Percentiles rank a stretch among this genome's conserved stretches.
phyloP scores from a whole-genome alignment of 257 asterid genomes.

The Gynochthodes officinalis region DNA sequence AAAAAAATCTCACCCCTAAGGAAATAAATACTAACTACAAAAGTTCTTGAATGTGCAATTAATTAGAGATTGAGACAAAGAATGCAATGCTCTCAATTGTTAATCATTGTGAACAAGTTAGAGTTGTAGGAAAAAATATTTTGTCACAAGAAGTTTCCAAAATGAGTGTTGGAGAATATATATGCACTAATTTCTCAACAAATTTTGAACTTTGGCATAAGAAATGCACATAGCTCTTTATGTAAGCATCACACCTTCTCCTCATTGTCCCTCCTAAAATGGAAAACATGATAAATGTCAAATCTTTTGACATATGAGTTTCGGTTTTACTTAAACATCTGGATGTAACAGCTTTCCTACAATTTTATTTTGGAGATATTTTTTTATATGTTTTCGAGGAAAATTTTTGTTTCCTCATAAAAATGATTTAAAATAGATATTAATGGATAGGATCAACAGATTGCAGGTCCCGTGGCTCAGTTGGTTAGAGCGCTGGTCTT shows the following conservation, averaged over 20 bases:
- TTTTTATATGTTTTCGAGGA: too few species aligned
- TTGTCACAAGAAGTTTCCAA: background rate
- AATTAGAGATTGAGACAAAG: background rate
- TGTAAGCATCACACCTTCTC: background rate
- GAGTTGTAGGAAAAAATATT: background rate
- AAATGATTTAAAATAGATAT: too few species aligned
- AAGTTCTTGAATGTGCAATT: background rate
- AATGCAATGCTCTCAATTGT: background rate
- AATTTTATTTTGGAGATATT: too few species aligned
- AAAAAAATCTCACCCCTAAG: background rate
- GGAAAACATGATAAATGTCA: slow-evolving; percentile 10
- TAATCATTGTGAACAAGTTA: background rate
- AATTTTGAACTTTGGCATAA: slow-evolving; percentile 1
- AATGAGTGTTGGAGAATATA: background rate
- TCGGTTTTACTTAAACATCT: slow-evolving; percentile 15
- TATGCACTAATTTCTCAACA: too few species aligned
- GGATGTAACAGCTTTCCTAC: background rate
- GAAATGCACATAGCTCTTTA: background rate
- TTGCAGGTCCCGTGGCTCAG: slow-evolving; percentile 13
- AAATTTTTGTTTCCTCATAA: too few species aligned
- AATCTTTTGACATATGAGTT: background rate
- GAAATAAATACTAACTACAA: too few species aligned
- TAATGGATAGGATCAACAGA: too few species aligned
- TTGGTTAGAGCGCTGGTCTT: slow-evolving; percentile 16
- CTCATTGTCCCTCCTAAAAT: slow-evolving; percentile 13